Percentiles rank a stretch among this genome's conserved stretches.
phyloP scores from a whole-genome alignment of 2,329 filamentous ascomycete genomes.

The Sphaerulina vaccinii region DNA sequence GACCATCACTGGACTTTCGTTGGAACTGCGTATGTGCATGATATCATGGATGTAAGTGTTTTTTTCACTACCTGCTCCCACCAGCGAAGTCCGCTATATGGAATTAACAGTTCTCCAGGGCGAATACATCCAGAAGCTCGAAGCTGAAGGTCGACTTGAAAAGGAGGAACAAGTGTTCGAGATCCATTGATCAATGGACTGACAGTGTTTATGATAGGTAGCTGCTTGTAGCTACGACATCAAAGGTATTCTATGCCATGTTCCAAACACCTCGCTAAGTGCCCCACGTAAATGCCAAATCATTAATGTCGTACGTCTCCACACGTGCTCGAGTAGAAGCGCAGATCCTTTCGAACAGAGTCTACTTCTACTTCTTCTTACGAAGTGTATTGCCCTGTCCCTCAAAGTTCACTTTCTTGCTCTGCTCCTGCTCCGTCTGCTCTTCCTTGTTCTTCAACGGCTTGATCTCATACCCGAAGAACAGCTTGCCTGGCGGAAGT shows the following conservation, averaged over 20 bases:
- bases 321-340: too few species aligned
- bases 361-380: constrained; percentile 63
- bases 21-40: constrained; percentile 9
- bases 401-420: constrained; percentile 59
- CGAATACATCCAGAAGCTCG: background rate
- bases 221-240: too few species aligned
- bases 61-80: background rate
- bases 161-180: constrained; percentile 2
- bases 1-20: background rate
- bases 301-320: constrained; percentile 7
- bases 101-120: constrained; percentile 1
- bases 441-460: constrained; percentile 77
- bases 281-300: constrained; percentile 7
- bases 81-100: background rate
- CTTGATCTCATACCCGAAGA: constrained; percentile 93
- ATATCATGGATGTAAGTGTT: constrained; percentile 13
- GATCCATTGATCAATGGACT: constrained; percentile 15
- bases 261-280: constrained; percentile 10
- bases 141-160: constrained; percentile 4
- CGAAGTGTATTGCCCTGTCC: constrained; percentile 80
- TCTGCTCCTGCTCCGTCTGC: constrained; percentile 61
- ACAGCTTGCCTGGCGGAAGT: constrained; percentile 83
- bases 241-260: too few species aligned
- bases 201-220: too few species aligned
- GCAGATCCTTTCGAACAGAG: too few species aligned